These are phyloP conservation scores for Microbotryum intermedium DNA, from an alignment of 1,284 basidiomycete genomes.

Conservation along the genomic window DNA sequence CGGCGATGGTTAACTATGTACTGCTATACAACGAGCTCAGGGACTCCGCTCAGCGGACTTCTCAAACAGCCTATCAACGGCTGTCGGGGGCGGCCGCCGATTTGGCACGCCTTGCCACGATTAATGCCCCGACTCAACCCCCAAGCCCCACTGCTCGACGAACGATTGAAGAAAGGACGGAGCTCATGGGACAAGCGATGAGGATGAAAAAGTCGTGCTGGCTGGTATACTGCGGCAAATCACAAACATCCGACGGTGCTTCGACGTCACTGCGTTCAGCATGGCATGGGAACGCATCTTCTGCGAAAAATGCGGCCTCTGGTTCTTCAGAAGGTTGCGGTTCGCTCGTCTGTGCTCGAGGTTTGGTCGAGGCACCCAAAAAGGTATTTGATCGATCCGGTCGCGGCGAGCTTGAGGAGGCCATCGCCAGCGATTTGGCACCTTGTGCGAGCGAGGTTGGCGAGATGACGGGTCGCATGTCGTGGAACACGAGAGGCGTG, in stretches of 20 bases:
- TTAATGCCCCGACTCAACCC: background rate
- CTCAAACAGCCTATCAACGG: no score
- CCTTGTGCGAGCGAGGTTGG: background rate
- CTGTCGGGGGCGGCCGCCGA: background rate
- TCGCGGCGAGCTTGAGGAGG: background rate
- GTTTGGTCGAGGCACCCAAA: constrained; percentile 6
- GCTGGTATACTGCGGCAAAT: constrained; percentile 19
- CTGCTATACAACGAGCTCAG: background rate
- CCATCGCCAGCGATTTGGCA: constrained; percentile 7
- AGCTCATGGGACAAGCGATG: constrained; percentile 14
- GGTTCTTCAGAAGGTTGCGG: constrained; percentile 13
- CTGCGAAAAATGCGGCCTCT: background rate
- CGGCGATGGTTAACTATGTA: background rate
- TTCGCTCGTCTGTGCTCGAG: constrained; percentile 14
- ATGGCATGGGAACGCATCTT: background rate
- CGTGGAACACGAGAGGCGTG: background rate
- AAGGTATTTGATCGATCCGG: constrained; percentile 1
- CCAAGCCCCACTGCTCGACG: background rate
- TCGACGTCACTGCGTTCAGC: no score
- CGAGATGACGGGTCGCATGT: background rate
- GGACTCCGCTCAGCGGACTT: background rate
- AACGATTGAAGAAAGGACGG: constrained; percentile 8
- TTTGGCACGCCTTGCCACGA: background rate
- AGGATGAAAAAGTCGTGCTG: constrained; percentile 12
- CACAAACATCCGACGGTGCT: background rate